Evolutionary conservation across 2,329 filamentous ascomycete species (phyloP), one percentile per base, ranked within the genome.

Genomic region (Biscogniauxia mediterranea): DNA sequence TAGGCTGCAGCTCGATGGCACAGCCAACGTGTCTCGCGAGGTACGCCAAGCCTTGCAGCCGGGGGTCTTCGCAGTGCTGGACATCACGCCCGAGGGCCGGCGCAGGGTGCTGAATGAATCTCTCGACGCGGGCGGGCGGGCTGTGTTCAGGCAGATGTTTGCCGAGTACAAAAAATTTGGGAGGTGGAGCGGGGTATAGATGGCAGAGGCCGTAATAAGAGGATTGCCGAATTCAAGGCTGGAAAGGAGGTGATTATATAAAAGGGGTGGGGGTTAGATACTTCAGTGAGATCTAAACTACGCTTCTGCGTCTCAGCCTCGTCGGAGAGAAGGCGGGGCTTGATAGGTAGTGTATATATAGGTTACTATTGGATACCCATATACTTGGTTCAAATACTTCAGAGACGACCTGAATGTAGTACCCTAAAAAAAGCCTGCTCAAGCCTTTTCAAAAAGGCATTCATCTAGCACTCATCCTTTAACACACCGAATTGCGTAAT

Each of bases 121-220:
- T 26, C 79, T 89, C 74, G 86, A 89, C 69, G 78, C 76, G 3
- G 84, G 81, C 65, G 86, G 85, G 6, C 77, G 86, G 62, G 85
- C 83, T 0, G 80, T 89, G 26, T 79, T 88, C 71, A 79, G 79
- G 65, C 81, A 83, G 61, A 77, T 88, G 78, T 87, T 82, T 64
- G 83, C 80, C 69, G 78, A 82, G 71, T 89, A 86, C 71, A 79
- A 79, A 70, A 85, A 81, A 74, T 88, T 87, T 77, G 85, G 85
- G 51, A 87, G 86, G 77, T 88, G 86, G 85, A 85, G 76, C 56
- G 85, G 84, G 38, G 79, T 86, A 15, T 68, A 32, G 52, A 58
- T 17, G 21, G 19, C 1, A 51, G 85, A 84, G 38, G 79, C 86
- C 15, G 67, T 17, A 52, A 58, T 17, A 38, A 23, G 4, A 42